Base-by-base conservation (phyloP, 164 flowering plant genomes). In the Buxus sempervirens region DNA sequence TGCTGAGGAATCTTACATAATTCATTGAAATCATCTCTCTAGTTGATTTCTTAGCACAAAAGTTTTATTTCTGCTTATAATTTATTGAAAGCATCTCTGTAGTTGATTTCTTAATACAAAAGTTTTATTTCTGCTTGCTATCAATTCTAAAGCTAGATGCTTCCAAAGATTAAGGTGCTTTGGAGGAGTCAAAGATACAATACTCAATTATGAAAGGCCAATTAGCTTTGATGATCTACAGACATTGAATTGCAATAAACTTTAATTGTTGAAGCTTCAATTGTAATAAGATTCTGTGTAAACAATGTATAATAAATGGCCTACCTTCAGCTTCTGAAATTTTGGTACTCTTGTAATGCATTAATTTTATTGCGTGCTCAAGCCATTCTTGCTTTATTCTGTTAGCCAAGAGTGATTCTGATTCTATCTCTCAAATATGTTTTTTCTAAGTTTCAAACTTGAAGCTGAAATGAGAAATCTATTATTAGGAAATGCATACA, bases 371-470 rank as follows among this genome's bases (percentile, higher is more conserved):
- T 14, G 49, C 49, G 15, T 62, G 54, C 42, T 62, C 53, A 41
- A 10, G n/a, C 54, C 15, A 19, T 54, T 41, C 27, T 62, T 62
- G 49, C 41, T 26, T 45, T 64, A 9, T 64, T 64, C 14, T 64
- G 32, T 18, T 22, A 18, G 27, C 48, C 41, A 22, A 45, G 25
- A 21, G 32, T 15, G 23, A 25, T 64, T 23, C 26, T 38, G 9
- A 12, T 14, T 62, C 10, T 16, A 41, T n/a, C 14, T 41, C 2
- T 26, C 27, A 49, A 32, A 12, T 20, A n/a, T n/a, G n/a, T n/a
- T n/a, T n/a, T n/a, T n/a, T n/a, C n/a, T n/a, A n/a, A n/a, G n/a
- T n/a, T n/a, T n/a, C 24, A 10, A 12, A 21, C 49, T 27, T 60
- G 64, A 26, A 49, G 41, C 18, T 19, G 41, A 51, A 59, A 28